phyloP scores from a whole-genome alignment of 345 rosid genomes.

The Ricinus communis region DNA sequence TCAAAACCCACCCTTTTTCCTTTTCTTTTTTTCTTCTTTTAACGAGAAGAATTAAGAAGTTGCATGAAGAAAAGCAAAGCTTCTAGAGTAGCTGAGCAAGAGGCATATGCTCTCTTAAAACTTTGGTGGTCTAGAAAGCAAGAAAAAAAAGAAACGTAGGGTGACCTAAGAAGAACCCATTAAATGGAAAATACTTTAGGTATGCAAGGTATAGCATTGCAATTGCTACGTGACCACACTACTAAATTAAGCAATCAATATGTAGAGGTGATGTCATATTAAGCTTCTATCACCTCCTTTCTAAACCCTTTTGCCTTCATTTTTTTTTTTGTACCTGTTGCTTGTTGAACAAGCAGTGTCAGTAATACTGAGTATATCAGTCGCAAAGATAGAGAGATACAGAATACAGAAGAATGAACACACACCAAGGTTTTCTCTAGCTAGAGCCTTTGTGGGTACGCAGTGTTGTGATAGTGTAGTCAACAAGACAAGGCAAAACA shows the following conservation, averaged over 20 bases:
- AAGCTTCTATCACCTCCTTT: not conserved
- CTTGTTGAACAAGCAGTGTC: conserved; percentile 33
- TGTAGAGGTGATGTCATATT: conserved; percentile 34
- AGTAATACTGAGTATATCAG: conserved; percentile 6
- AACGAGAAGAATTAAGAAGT: no score
- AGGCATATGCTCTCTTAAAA: no score
- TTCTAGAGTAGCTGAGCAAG: no score
- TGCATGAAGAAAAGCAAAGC: no score
- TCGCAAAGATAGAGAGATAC: not conserved
- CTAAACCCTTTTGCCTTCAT: not conserved
- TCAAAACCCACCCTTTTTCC: no score
- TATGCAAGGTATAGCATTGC: not conserved
- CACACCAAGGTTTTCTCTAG: conserved; percentile 7
- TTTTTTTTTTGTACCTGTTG: conserved; percentile 11
- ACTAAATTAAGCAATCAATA: conserved; percentile 29
- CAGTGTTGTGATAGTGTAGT: not conserved
- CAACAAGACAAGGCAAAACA: conserved; percentile 5
- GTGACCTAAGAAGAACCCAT: not conserved
- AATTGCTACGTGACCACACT: conserved; percentile 5
- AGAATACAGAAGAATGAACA: not conserved
- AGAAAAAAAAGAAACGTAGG: not conserved
- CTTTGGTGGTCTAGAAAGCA: not conserved
- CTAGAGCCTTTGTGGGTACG: not conserved
- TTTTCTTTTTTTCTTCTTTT: no score
- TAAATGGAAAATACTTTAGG: not conserved